Evolutionary conservation across 1,139 yeast genomes (phyloP), one percentile per base, ranked within the genome.

Genomic region (Scheffersomyces insectosa): DNA sequence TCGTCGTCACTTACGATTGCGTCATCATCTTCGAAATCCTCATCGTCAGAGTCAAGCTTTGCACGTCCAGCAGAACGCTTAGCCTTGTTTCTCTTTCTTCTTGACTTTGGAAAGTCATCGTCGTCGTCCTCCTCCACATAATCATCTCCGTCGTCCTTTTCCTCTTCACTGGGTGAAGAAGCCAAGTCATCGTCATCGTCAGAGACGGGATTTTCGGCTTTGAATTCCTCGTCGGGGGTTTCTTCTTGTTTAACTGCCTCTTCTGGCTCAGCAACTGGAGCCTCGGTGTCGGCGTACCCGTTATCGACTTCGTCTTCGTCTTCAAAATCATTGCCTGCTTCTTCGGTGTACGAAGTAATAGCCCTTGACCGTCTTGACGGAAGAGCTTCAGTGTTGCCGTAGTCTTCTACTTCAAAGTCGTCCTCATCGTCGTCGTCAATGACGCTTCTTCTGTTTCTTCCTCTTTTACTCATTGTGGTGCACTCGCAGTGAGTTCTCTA

Each of bases 61-160:
- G 43, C 11, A 20, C 25, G 25, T 20, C 25, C 25, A n/a, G 20
- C 34, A 5, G 11, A n/a, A 30, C 42, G 33, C 16, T 20, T 16
- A 13, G 11, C 15, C 10, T 15, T 11, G 30, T 20, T 29, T 3
- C 32, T 37, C 30, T 38, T 28, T 42, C 46, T 28, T 38, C 52
- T 45, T 40, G 29, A 41, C 35, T 44, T 27, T 41, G 46, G 40
- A 11, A 29, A 33, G n/a, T 40, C 48, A 37, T 36, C 46, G 13
- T 48, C 54, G 10, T 47, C 56, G 37, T 48, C 51, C 23, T 51
- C 57, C 16, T 47, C 54, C 16, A 43, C 54, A 13, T 43, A 46
- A 15, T 43, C 48, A 30, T 44, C 45, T 16, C 44, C 40, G 14
- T 43, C 65, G 10, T 67, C 74, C 16, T 60, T 67, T 9, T 51